Evolutionary conservation across 192 early-diverging fungal genomes (phyloP).

Genomic region (Cladochytrium replicatum): DNA sequence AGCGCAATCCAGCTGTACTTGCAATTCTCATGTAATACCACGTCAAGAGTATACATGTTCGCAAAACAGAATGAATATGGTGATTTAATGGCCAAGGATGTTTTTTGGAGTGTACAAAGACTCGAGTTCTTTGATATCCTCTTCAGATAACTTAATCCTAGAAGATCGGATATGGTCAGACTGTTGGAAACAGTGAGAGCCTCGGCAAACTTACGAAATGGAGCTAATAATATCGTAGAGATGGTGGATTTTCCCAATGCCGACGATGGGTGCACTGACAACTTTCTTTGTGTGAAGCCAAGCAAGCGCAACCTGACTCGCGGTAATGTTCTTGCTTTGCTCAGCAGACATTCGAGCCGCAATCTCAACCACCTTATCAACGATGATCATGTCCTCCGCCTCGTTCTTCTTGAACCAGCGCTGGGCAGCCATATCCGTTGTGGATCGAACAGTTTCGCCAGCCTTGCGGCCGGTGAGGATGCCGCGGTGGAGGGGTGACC

Average conservation of each 20-base stretch:
- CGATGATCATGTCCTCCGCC: slow-evolving; percentile 29
- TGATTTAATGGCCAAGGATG: slow-evolving; percentile 11
- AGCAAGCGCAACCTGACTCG: background rate
- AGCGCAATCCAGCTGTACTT: too few species aligned
- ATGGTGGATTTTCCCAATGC: background rate
- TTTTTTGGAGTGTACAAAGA: slow-evolving; percentile 11
- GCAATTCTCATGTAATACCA: too few species aligned
- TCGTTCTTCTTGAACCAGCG: slow-evolving; percentile 8
- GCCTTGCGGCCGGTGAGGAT: slow-evolving; percentile 25
- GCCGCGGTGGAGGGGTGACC: slow-evolving; percentile 45
- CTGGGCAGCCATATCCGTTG: slow-evolving; percentile 9
- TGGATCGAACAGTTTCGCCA: slow-evolving; percentile 4
- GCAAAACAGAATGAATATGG: too few species aligned
- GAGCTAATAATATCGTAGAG: background rate
- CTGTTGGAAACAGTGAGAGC: too few species aligned
- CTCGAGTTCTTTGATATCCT: slow-evolving; percentile 13
- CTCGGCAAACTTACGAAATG: background rate
- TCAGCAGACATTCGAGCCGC: background rate
- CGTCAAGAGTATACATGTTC: too few species aligned
- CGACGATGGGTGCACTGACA: background rate
- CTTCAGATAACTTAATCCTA: too few species aligned
- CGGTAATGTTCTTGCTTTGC: background rate
- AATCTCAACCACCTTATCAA: slow-evolving; percentile 5
- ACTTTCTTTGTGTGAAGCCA: background rate
- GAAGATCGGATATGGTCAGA: too few species aligned